Evolutionary conservation across 1,139 yeast genomes (phyloP), one percentile per base, ranked within the genome.

Genomic region (Eremothecium cymbalariae): DNA sequence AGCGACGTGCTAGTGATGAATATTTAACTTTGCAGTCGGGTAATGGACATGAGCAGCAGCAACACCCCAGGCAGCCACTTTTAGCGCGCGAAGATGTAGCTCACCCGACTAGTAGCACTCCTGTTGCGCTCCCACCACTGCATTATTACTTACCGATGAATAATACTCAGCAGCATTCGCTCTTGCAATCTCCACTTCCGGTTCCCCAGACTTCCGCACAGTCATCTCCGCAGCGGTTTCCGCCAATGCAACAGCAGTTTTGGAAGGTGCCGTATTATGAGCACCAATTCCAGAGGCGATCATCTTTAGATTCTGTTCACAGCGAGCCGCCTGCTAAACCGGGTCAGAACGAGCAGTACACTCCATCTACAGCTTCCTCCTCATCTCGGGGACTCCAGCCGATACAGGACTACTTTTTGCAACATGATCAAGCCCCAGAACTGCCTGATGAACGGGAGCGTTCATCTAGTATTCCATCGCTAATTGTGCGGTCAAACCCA

Each of bases 231-330:
- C 56, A 52, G 37, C 55, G 46, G 39, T 49, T 53, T 33, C 16
- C 33, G 4, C 8, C 38, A 7, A 23, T 35, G 26, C 39, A 50
- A 30, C 59, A 53, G 39, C 59, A 51, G 36, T 55, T 55, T 34
- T 55, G 60, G 60, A 55, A 55, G 38, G 59, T 55, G 2, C 59
- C 60, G 7, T 53, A 53, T 28, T 55, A 52, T 34, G 57, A 54
- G 36, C 52, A 51, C 32, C 53, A 49, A 24, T 43, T 49, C 21
- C 56, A 53, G 33, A 39, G 55, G 25, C 41, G 57, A 22, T 47
- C 49, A 8, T 53, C 59, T 6, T 39, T 52, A 2, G 58, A 52
- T 32, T 54, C 59, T 3, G 20, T 53, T 19, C 41, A 46, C 4
- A 54, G 58, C 32, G 55, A 54, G 36, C 34, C 42, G 8, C 51